Base-by-base conservation (phyloP, 768 basidiomycete species). In the Tulasnella sp. region DNA sequence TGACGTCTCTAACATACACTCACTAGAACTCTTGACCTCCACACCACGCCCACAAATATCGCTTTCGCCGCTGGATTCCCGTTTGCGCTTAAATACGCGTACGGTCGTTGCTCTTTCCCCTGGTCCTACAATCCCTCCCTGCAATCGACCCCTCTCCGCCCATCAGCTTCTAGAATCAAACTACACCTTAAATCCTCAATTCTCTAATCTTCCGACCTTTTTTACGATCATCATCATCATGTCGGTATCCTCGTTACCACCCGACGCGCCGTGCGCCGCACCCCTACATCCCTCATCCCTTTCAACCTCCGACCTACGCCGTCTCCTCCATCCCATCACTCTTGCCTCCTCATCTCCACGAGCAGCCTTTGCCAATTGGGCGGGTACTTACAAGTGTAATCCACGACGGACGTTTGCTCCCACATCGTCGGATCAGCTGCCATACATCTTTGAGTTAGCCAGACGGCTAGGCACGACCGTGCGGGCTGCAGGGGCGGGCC, bases 401-500 rank as follows among this genome's bases (percentile, higher is more conserved):
- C 88, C 91, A 15, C 70, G 75, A 42, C 76, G 78, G 19, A 73
- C 90, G 35, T 94, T 93, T 66, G 79, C 80, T 62, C 96, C 94
- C 3, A 74, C 77, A 61, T 77, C 73, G 21, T 78, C 80, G 40
- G 68, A 75, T 59, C 76, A 97, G 32, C 86, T 89, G 65, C 74
- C 76, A 42, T 75, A 80, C 62, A 74, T 93, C 43, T 74, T 98
- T 25, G 86, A 88, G 65, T 80, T 91, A 23, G 91, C 92, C 0
- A 74, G 82, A 15, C 73, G 84, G 40, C 80, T 91, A 66, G 71
- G 76, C 14, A 80, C 77, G 65, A 73, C 77, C 19, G 74, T 98
- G 32, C 80, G 91, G 55, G 85, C 87, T 0, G 84, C 82, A 11
- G 96, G 91, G 11, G 81, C 89, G 14, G 94, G 93, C 2, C 93